Conservation (phyloP, 305 asterid species). For the Andrographis paniculata region DNA sequence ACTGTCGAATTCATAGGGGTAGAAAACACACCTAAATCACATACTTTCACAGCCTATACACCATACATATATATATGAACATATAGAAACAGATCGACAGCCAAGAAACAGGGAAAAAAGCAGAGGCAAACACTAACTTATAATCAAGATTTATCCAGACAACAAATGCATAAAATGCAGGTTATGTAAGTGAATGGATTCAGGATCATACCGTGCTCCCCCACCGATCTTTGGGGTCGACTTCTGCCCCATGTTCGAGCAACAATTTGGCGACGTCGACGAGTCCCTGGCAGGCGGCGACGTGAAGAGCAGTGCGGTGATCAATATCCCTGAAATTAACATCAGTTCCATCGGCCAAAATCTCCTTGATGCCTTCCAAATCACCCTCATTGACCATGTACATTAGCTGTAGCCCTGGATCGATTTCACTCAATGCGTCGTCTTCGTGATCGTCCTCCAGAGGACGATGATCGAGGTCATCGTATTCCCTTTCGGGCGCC, state of each 20-base stretch:
- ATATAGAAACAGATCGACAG: too few species aligned
- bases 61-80: too few species aligned
- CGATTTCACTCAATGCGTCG: constrained; percentile 29
- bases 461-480: constrained; percentile 29
- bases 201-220: constrained; percentile 80
- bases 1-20: too few species aligned
- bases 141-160: too few species aligned
- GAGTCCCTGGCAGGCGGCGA: constrained; percentile 90
- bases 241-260: constrained; percentile 54
- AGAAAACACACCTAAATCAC: too few species aligned
- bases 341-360: constrained; percentile 51
- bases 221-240: constrained; percentile 78
- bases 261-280: constrained; percentile 51
- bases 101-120: too few species aligned
- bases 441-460: constrained; percentile 40
- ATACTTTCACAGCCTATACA: too few species aligned
- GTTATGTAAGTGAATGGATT: not conserved
- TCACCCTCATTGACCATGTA: constrained; percentile 76
- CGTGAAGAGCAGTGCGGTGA: constrained; percentile 79
- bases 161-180: too few species aligned
- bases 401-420: constrained; percentile 79
- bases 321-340: constrained; percentile 82
- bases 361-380: constrained; percentile 73
- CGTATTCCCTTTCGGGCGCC: constrained; percentile 59
- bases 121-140: too few species aligned